Evolutionary conservation across 2,329 filamentous ascomycete genomes (phyloP).

Genomic region (Pseudogymnoascus sp.): DNA sequence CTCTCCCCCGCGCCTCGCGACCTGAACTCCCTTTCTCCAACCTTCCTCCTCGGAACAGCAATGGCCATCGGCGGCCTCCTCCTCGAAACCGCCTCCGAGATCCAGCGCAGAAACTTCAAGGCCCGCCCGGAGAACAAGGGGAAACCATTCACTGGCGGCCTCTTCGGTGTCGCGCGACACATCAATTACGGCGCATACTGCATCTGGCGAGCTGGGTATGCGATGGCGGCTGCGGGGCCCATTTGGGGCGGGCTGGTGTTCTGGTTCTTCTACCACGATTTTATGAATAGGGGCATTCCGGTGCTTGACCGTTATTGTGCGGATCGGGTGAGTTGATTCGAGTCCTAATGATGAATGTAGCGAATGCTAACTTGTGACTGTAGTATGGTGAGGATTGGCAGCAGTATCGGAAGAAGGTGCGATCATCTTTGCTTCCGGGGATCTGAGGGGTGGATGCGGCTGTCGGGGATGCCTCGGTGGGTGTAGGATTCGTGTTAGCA

Average conservation of each 20-base stretch:
- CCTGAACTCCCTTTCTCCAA: constrained; percentile 4
- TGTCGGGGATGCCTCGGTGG: neutral
- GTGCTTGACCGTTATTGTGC: constrained; percentile 42
- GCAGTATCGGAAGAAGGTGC: constrained; percentile 31
- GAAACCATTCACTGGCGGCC: constrained; percentile 41
- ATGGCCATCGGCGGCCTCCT: constrained; percentile 45
- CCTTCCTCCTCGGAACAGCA: constrained; percentile 39
- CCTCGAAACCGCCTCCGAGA: constrained; percentile 47
- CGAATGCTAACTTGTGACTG: neutral
- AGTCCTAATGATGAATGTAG: neutral
- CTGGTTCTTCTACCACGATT: constrained; percentile 38
- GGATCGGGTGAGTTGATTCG: constrained; percentile 28
- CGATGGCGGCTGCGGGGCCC: constrained; percentile 40
- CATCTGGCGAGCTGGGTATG: constrained; percentile 42
- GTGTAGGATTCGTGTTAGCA: neutral
- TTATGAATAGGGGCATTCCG: constrained; percentile 37
- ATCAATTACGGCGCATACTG: constrained; percentile 48
- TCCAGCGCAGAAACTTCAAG: constrained; percentile 48
- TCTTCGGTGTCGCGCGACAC: constrained; percentile 42
- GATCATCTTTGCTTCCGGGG: constrained; percentile 33
- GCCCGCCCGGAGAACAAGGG: constrained; percentile 42
- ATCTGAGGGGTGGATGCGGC: constrained; percentile 13
- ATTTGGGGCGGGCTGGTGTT: constrained; percentile 34
- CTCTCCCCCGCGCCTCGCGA: neutral
- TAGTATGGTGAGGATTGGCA: constrained; percentile 34